Percentiles rank a stretch among this genome's conserved stretches.
phyloP scores from a whole-genome alignment of 2,329 filamentous ascomycete species.

The Xylaria multiplex region DNA sequence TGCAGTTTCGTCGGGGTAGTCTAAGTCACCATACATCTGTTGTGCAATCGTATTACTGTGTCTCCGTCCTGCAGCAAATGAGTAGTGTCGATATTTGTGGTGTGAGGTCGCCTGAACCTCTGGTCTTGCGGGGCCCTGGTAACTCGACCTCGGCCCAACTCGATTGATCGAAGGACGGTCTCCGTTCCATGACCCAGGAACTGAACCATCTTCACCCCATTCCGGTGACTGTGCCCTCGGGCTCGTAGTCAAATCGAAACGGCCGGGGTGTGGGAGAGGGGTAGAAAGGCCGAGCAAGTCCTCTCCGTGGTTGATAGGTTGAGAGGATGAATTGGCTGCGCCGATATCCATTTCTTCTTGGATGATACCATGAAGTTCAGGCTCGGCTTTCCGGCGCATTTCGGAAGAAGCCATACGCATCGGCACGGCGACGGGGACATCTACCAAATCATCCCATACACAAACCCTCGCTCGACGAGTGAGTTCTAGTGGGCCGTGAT shows the following conservation, averaged over 20 bases:
- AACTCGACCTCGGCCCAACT: constrained; percentile 48
- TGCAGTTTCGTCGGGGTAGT: constrained; percentile 45
- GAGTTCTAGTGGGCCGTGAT: constrained; percentile 93
- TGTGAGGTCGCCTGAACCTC: constrained; percentile 58
- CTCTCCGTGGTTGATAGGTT: constrained; percentile 53
- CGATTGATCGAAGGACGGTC: constrained; percentile 26
- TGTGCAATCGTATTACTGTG: constrained; percentile 63
- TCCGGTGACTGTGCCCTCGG: constrained; percentile 56
- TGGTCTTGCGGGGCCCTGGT: constrained; percentile 55
- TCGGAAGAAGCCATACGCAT: constrained; percentile 88
- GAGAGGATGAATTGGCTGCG: constrained; percentile 67
- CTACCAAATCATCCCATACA: constrained; percentile 97
- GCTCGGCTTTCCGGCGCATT: constrained; percentile 73
- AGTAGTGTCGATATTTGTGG: constrained; percentile 63
- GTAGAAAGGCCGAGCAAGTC: constrained; percentile 77
- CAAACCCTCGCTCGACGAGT: constrained; percentile 91
- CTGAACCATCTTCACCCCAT: constrained; percentile 42
- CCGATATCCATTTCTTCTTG: constrained; percentile 96
- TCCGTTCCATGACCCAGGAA: constrained; percentile 21
- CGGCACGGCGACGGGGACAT: constrained; percentile 92
- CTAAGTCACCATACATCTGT: constrained; percentile 57
- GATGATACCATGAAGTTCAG: constrained; percentile 57
- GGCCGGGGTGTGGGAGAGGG: constrained; percentile 77
- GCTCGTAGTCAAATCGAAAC: constrained; percentile 72
- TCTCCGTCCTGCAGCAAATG: constrained; percentile 61